Evolutionary conservation across 108 stramenopile genomes (phyloP), one percentile per base, ranked within the genome.

Genomic region (Stephanodiscus minutulus): DNA sequence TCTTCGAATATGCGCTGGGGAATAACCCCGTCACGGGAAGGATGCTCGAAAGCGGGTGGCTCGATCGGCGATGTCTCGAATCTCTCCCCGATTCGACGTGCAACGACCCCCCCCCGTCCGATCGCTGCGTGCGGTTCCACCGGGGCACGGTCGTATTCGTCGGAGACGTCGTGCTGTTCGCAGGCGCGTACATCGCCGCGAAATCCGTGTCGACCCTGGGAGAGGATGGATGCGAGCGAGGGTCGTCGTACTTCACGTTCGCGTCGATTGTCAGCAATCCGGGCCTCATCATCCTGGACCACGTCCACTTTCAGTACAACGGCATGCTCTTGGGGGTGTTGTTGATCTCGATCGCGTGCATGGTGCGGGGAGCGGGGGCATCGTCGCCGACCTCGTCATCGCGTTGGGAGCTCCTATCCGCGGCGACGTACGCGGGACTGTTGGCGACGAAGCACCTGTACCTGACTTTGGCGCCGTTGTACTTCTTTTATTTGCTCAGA

Each of bases 231-330:
- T 31, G 50, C 43, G 61, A 20, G 20, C 39, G 37, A 4, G 49
- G 37, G 66, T 37, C 56, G 59, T 56, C 68, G 24, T 62, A 50
- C 61, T 36, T 82, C 17, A 52, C 64, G 46, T 88, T 91, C 67
- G 37, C 86, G 4, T 67, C 87, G 33, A 79, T 90, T 44, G 82
- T 89, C 17, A 67, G 85, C 17, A 87, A 92, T 72, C 87, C 91
- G 36, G 91, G 89, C 0, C 73, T 99, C n/a, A 61, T 99, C 15
- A 79, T 97, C 87, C 66, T 98, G 46, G 98, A 99, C 76, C 93
- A 95, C 78, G 83, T 98, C 12, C 96, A 96, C 69, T 96, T 98
- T 77, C 96, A 96, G 64, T 99, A 99, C 87, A 99, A 99, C 61
- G 96, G 96, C 1, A 85, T 95, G 82, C 62, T 99, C 20, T 66